Base-by-base conservation (phyloP, 1,139 yeast genomes). In the Scheffersomyces quercinus region DNA sequence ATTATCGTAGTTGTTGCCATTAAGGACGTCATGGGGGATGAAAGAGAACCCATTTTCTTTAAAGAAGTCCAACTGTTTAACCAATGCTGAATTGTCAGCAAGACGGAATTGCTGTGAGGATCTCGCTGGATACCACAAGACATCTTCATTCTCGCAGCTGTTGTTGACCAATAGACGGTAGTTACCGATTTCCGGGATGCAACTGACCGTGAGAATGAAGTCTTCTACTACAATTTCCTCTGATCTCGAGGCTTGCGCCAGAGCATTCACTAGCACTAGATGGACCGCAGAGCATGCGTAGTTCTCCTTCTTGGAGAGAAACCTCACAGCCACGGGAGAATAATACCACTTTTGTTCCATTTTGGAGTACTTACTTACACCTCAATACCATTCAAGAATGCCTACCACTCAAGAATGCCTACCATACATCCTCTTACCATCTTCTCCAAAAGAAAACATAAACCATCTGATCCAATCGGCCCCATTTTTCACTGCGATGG, bases 231-330 rank as follows among this genome's bases (percentile, higher is more conserved):
- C 46, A 2, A 59, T 45, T 7, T 52, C 41, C 12, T 50, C 40
- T 28, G 44, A 39, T 5, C 45, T 44, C 28, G 53, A 51, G 4
- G 52, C 41, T 14, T 38, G 38, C 9, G 7, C 26, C 8, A 20
- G 26, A 20, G 26, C 7, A 20, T 20, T 20, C 7, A 6, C 26
- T 11, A 54, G 45, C 6, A 54, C 51, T 8, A 67, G 33, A 40
- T 54, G 57, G 5, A 67, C 51, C 1, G 74, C 74, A 0, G 73
- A 65, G 16, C 53, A 42, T 8, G 65, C 65, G 39, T 58, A 53
- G 4, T 46, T 48, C 1, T 55, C 58, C 2, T 50, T 49, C 5
- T 54, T 46, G 8, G 52, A 45, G 20, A 59, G 50, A 16, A 62
- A 52, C 28, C 71, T 55, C 6, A 68, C 46, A 5, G 69, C 54